A percentile compares a stretch with the other conserved stretches of the same genome.
Conservation (phyloP, 2,329 filamentous ascomycete species). For the Aspergillus cejpii region DNA sequence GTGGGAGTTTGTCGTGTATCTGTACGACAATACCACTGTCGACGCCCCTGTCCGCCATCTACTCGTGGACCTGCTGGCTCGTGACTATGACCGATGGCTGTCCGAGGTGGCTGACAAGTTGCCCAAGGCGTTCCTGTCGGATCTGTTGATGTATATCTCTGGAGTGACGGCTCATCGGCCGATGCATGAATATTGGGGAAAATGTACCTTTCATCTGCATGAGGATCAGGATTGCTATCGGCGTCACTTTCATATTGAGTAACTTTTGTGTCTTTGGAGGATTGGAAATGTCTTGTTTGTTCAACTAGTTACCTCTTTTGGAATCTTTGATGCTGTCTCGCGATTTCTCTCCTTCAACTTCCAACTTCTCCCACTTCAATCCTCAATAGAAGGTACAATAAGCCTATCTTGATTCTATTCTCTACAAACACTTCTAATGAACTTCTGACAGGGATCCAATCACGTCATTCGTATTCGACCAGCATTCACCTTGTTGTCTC, state of each 20-base stretch:
- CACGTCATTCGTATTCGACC: neutral
- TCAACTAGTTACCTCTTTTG: neutral
- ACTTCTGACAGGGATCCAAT: neutral
- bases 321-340: conserved; percentile 3
- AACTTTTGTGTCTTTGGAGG: neutral
- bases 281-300: neutral
- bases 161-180: neutral
- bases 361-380: conserved; percentile 3
- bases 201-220: neutral
- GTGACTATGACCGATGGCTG: neutral
- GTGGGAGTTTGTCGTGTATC: neutral
- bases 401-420: too few relatives aligned
- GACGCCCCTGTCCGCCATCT: neutral
- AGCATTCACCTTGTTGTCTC: neutral
- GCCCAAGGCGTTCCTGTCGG: neutral
- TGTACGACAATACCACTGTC: neutral
- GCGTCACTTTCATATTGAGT: neutral
- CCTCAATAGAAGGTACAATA: too few relatives aligned
- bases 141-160: neutral
- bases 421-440: conserved; percentile 7
- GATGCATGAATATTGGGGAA: neutral
- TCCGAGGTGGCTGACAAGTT: neutral
- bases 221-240: neutral
- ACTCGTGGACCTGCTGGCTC: neutral
- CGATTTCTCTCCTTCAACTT: conserved; percentile 6